Base-by-base conservation (phyloP, 495 filamentous ascomycete species). In the Lepraria neglecta region DNA sequence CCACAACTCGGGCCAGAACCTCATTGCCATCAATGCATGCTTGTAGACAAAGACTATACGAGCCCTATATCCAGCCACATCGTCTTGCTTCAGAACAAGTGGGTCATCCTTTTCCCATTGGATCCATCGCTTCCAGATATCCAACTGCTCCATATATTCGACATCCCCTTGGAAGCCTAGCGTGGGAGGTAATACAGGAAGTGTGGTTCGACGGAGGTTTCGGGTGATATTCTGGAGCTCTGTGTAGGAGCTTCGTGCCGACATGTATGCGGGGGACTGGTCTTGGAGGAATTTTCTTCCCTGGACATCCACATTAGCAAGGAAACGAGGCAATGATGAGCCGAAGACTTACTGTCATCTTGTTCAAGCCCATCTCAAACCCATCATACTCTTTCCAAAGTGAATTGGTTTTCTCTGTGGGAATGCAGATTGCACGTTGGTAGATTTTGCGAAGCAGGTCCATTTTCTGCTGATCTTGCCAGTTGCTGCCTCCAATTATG, bases 401-500 rank as follows among this genome's bases (percentile, higher is more conserved):
- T 14, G 77, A 78, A 66, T 91, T 89, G 52, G 94, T 80, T 38
- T 83, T 88, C 51, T 86, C 79, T 14, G 87, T 92, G 5, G 94
- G 94, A 56, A 96, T 83, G 64, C 80, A 85, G 45, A 95, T 86
- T 15, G 94, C 92, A 35, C 84, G 85, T 66, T 96, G 92, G 70
- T 96, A 97, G 4, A 89, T 87, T 68, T 92, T 95, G 27, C 94
- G 84, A 24, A 98, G 75, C 62, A 85, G 72, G 65, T 98, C 94
- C 90, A 95, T 95, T 79, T 98, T 98, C 68, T 97, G 94, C 71
- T 90, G 86, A 68, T 97, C 94, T 70, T 97, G 90, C 94, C 94
- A 98, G 19, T 82, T 84, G 57, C 80, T 84, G 43, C 94, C 95
- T 38, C 92, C 92, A 47, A 91, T 77, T 45, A 79, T 83, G 12